Evolutionary conservation across 2,329 filamentous ascomycete genomes (phyloP).

Genomic region (Xylariomycetidae sp.): DNA sequence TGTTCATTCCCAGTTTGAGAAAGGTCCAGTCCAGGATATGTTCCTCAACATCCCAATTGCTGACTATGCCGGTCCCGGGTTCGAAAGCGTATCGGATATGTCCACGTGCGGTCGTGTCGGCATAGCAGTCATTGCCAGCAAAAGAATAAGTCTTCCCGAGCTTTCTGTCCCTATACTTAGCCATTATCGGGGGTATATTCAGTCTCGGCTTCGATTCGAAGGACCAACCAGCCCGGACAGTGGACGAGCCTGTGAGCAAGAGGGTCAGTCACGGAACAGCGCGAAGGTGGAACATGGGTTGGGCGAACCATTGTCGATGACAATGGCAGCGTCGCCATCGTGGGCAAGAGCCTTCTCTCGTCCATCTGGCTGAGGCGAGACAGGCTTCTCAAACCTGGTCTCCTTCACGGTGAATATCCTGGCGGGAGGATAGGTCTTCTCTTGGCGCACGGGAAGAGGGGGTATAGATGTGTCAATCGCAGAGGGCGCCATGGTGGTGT

Average conservation of each 20-base stretch:
- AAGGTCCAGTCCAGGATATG: constrained; percentile 92
- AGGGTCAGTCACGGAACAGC: no score
- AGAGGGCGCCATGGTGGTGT: constrained; percentile 45
- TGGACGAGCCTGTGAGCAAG: constrained; percentile 81
- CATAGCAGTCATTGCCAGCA: constrained; percentile 86
- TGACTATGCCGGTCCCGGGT: constrained; percentile 81
- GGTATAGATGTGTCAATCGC: constrained; percentile 42
- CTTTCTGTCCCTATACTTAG: constrained; percentile 93
- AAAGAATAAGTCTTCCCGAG: constrained; percentile 88
- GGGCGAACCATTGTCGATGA: constrained; percentile 91
- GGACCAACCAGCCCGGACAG: constrained; percentile 91
- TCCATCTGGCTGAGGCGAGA: constrained; percentile 57
- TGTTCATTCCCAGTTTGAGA: constrained; percentile 84
- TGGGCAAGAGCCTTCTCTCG: constrained; percentile 61
- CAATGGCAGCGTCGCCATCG: constrained; percentile 67
- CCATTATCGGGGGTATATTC: constrained; percentile 81
- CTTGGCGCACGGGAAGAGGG: constrained; percentile 32
- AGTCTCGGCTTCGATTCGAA: constrained; percentile 82
- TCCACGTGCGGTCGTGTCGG: constrained; percentile 86
- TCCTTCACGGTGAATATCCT: constrained; percentile 59
- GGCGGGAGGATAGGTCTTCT: constrained; percentile 47
- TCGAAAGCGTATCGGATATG: constrained; percentile 92
- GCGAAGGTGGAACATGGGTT: no score
- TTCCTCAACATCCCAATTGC: constrained; percentile 98
- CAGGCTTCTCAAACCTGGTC: constrained; percentile 53